Evolutionary conservation across 768 basidiomycete species (phyloP).

Genomic region (Termitomyces bulborhizus): DNA sequence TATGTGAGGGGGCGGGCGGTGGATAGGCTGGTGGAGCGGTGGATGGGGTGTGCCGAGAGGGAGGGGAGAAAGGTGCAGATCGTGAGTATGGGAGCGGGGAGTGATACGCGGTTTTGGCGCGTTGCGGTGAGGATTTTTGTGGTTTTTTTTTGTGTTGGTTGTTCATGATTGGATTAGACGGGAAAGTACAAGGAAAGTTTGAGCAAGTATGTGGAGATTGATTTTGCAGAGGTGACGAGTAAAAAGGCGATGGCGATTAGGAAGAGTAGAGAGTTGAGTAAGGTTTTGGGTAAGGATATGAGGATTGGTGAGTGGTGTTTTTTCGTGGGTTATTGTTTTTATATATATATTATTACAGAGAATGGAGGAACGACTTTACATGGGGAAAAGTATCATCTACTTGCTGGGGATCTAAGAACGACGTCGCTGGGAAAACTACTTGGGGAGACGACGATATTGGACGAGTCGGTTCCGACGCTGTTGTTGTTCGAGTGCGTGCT

Average conservation of each 20-base stretch:
- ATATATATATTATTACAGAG: slow-evolving; percentile 24
- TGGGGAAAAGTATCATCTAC: slow-evolving; percentile 56
- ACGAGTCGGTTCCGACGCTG: slow-evolving; percentile 67
- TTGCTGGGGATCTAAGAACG: slow-evolving; percentile 72
- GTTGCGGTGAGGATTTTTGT: slow-evolving; percentile 51
- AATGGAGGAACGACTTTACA: slow-evolving; percentile 58
- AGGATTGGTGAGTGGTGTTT: slow-evolving; percentile 30
- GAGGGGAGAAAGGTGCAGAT: slow-evolving; percentile 65
- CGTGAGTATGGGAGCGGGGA: slow-evolving; percentile 92
- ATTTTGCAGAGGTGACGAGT: slow-evolving; percentile 81
- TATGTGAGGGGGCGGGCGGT: slow-evolving; percentile 78
- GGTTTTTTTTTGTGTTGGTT: neutral
- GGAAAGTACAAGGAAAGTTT: slow-evolving; percentile 44
- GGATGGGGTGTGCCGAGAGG: slow-evolving; percentile 41
- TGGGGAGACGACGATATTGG: slow-evolving; percentile 33
- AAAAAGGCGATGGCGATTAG: slow-evolving; percentile 80
- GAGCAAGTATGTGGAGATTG: slow-evolving; percentile 76
- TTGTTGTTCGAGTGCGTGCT: slow-evolving; percentile 92
- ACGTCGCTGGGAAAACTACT: slow-evolving; percentile 30
- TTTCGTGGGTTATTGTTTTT: too few relatives aligned
- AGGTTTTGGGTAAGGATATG: slow-evolving; percentile 42
- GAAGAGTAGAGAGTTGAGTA: slow-evolving; percentile 54
- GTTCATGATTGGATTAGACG: slow-evolving; percentile 32
- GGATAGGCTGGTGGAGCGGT: slow-evolving; percentile 66
- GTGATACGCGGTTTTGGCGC: slow-evolving; percentile 94